Conservation (phyloP, 805 yeast species). For the Spencermartinsiella europaea region DNA sequence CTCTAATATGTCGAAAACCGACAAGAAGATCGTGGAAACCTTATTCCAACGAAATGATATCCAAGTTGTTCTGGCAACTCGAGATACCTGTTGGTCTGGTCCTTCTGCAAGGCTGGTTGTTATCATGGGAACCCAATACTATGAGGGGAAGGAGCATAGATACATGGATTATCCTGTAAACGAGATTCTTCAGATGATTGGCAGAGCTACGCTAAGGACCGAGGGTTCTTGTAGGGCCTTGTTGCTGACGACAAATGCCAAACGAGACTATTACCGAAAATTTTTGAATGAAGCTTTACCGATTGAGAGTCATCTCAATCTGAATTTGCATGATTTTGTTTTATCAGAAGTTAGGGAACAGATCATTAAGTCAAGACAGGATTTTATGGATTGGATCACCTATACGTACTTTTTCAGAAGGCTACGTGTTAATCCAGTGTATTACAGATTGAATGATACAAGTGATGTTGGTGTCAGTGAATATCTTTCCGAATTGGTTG, state of each 20-base stretch:
- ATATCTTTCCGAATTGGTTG: slow-evolving; percentile 78
- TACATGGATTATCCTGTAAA: slow-evolving; percentile 62
- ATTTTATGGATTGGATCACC: slow-evolving; percentile 87
- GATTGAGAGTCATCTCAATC: slow-evolving; percentile 67
- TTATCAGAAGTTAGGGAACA: slow-evolving; percentile 67
- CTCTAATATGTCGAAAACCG: slow-evolving; percentile 51
- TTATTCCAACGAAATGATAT: slow-evolving; percentile 49
- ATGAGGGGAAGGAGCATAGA: slow-evolving; percentile 70
- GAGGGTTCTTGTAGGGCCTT: slow-evolving; percentile 35
- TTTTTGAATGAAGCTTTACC: slow-evolving; percentile 75
- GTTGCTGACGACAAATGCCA: slow-evolving; percentile 53
- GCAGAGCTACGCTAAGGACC: slow-evolving; percentile 19
- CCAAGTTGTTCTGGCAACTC: slow-evolving; percentile 54
- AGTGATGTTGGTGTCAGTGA: slow-evolving; percentile 70
- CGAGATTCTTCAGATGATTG: slow-evolving; percentile 36
- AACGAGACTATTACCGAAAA: slow-evolving; percentile 59
- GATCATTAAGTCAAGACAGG: slow-evolving; percentile 64
- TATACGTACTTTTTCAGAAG: slow-evolving; percentile 79
- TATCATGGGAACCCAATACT: slow-evolving; percentile 64
- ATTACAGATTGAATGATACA: slow-evolving; percentile 68
- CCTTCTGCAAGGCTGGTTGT: slow-evolving; percentile 55
- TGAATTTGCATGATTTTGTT: slow-evolving; percentile 59
- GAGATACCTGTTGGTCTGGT: slow-evolving; percentile 45
- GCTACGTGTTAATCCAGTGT: slow-evolving; percentile 77
- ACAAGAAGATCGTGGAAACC: slow-evolving; percentile 49